Evolutionary conservation across 2,329 filamentous ascomycete genomes (phyloP).

Genomic region (Cordyceps fumosorosea): DNA sequence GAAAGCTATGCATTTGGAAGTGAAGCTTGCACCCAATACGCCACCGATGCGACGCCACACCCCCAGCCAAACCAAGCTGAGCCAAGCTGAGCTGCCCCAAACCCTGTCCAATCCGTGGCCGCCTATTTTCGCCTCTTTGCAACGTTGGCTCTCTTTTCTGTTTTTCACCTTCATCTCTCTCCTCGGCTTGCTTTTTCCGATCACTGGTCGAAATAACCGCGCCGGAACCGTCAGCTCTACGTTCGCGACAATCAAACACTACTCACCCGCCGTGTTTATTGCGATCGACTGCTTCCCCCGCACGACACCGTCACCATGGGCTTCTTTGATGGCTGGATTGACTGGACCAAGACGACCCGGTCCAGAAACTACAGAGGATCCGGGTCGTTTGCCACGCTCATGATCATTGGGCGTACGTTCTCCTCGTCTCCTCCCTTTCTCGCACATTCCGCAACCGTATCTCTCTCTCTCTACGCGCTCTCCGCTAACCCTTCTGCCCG

Average conservation of each 20-base stretch:
- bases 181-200: background rate
- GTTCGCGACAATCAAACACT: background rate
- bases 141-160: background rate
- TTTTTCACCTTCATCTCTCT: background rate
- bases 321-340: conserved; percentile 31
- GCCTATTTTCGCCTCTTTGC: background rate
- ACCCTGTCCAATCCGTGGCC: background rate
- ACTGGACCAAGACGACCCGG: conserved; percentile 51
- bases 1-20: background rate
- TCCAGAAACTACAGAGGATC: conserved; percentile 53
- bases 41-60: background rate
- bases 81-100: background rate
- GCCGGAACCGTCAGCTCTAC: background rate
- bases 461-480: background rate
- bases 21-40: background rate
- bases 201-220: background rate
- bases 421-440: conserved; percentile 8
- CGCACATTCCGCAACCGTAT: background rate
- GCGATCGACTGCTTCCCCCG: background rate
- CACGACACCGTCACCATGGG: conserved; percentile 8
- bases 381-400: conserved; percentile 85
- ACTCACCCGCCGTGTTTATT: background rate
- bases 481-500: background rate
- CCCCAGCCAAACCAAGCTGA: background rate
- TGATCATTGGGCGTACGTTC: conserved; percentile 87